Conservation (phyloP, 2,329 filamentous ascomycete genomes). For the Didymosphaeria variabile region DNA sequence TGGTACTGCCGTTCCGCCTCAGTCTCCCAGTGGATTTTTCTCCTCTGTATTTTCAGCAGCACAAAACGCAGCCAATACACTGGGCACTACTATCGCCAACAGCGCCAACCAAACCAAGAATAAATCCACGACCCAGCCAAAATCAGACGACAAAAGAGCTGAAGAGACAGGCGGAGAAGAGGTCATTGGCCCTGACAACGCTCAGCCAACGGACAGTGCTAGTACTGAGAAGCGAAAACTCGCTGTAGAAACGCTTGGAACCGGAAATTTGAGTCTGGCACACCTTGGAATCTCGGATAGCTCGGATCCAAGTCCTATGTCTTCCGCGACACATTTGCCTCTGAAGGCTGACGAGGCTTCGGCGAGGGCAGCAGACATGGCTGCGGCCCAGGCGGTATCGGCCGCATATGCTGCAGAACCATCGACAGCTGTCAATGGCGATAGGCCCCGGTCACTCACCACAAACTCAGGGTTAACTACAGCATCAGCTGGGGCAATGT, state of each 20-base stretch:
- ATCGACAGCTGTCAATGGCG: constrained; percentile 38
- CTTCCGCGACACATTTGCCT: constrained; percentile 66
- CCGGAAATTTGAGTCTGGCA: constrained; percentile 86
- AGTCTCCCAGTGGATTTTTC: constrained; percentile 76
- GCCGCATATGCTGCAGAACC: constrained; percentile 65
- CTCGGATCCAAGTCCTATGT: constrained; percentile 64
- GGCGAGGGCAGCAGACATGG: constrained; percentile 66
- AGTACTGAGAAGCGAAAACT: constrained; percentile 63
- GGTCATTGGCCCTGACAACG: constrained; percentile 49
- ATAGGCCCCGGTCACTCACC: constrained; percentile 52
- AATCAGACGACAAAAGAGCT: constrained; percentile 37
- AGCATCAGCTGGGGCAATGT: constrained; percentile 45
- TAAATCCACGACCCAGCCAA: constrained; percentile 55
- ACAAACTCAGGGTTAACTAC: constrained; percentile 41
- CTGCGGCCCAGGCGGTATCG: constrained; percentile 67
- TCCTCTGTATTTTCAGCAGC: constrained; percentile 92
- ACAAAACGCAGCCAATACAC: constrained; percentile 83
- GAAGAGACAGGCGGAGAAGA: constrained; percentile 51
- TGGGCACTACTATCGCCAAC: constrained; percentile 79
- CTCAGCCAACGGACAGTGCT: constrained; percentile 29
- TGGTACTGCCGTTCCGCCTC: constrained; percentile 59
- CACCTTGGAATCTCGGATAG: constrained; percentile 82
- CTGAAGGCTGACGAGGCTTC: constrained; percentile 60
- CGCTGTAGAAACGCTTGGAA: constrained; percentile 87
- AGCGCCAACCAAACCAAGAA: constrained; percentile 62